Percentiles rank a stretch among this genome's conserved stretches.
These are phyloP conservation scores for Mycena venus DNA, from an alignment of 768 basidiomycete genomes.

Conservation along the genomic window DNA sequence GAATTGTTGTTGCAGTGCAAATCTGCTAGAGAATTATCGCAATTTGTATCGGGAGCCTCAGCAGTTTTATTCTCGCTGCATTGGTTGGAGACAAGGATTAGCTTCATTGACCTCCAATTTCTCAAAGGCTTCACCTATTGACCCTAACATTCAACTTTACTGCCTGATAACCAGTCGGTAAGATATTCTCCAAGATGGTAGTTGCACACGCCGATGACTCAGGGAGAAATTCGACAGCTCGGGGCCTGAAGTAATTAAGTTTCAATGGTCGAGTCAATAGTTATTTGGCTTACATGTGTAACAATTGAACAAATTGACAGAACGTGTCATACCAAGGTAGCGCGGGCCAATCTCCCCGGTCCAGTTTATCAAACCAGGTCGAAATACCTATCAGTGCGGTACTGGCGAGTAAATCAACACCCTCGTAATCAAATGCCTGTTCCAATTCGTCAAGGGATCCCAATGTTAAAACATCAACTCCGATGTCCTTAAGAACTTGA, in stretches of 20 bases:
- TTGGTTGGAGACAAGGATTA: too few relatives aligned
- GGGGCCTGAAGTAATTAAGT: neutral
- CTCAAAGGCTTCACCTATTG: neutral
- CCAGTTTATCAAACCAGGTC: neutral
- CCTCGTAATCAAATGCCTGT: neutral
- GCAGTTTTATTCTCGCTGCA: too few relatives aligned
- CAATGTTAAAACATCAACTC: neutral
- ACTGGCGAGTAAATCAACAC: neutral
- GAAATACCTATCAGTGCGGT: neutral
- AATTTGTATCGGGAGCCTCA: too few relatives aligned
- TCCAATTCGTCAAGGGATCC: neutral
- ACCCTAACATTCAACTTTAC: neutral
- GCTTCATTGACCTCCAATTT: too few relatives aligned
- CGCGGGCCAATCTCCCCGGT: neutral
- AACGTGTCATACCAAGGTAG: neutral
- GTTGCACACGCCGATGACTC: neutral
- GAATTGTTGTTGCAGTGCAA: too few relatives aligned
- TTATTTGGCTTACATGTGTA: neutral
- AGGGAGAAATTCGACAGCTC: neutral
- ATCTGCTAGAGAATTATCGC: too few relatives aligned
- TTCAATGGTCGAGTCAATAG: neutral
- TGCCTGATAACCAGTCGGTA: neutral
- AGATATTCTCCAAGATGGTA: neutral
- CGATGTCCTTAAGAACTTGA: neutral
- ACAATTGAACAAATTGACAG: neutral